Conservation (phyloP, 108 stramenopile genomes). For the Ochromonas danica region DNA sequence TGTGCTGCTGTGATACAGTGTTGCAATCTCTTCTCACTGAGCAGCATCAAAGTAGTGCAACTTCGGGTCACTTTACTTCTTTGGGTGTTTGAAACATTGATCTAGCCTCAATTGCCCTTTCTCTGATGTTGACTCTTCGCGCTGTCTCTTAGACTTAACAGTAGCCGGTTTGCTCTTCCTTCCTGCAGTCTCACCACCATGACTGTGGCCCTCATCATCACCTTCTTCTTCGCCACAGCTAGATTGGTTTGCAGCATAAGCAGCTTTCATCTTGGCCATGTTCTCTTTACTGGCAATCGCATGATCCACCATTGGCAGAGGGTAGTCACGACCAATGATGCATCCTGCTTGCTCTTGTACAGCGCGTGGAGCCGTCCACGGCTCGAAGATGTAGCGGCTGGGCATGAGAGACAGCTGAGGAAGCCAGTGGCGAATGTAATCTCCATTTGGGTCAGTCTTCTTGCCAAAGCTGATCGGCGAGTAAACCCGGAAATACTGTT, state of each 20-base stretch:
- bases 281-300: conserved; percentile 76
- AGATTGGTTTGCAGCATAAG: conserved; percentile 64
- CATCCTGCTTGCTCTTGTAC: conserved; percentile 68
- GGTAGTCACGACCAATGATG: conserved; percentile 78
- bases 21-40: no score
- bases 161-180: no score
- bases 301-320: conserved; percentile 79
- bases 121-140: no score
- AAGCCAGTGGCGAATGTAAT: conserved; percentile 75
- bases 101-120: no score
- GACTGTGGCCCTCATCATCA: no score
- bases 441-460: conserved; percentile 82
- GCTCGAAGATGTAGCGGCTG: conserved; percentile 90
- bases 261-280: conserved; percentile 81
- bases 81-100: no score
- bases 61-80: no score
- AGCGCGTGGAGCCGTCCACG: conserved; percentile 81
- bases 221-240: background rate
- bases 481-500: conserved; percentile 94
- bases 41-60: no score
- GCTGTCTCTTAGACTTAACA: no score
- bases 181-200: no score
- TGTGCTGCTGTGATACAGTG: no score
- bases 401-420: background rate
- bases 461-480: conserved; percentile 81